phyloP scores from a whole-genome alignment of 768 basidiomycete species.

The Favolaschia claudopus region DNA sequence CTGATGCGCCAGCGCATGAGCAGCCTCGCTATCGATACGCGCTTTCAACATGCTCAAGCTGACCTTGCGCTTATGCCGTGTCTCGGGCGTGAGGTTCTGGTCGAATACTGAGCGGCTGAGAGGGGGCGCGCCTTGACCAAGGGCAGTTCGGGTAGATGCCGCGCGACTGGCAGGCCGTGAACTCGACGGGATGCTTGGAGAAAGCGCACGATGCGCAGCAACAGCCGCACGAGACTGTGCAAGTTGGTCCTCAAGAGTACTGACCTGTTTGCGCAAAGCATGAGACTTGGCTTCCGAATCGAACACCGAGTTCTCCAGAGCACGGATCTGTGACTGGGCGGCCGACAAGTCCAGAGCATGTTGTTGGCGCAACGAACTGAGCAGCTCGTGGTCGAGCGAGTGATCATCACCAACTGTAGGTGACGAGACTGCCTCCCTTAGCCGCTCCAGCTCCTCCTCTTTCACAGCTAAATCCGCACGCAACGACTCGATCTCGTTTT shows the following conservation, averaged over 20 bases:
- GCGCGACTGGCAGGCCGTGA: conserved; percentile 55
- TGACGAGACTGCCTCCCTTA: conserved; percentile 56
- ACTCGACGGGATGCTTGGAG: conserved; percentile 47
- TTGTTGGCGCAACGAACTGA: conserved; percentile 74
- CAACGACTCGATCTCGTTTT: conserved; percentile 75
- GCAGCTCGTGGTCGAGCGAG: conserved; percentile 78
- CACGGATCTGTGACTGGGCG: conserved; percentile 81
- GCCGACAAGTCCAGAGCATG: conserved; percentile 83
- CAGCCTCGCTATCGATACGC: conserved; percentile 84
- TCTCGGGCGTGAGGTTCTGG: conserved; percentile 74
- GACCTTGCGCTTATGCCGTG: conserved; percentile 81
- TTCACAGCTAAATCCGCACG: conserved; percentile 66
- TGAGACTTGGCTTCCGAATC: conserved; percentile 76
- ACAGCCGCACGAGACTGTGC: conserved; percentile 53
- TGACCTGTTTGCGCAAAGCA: conserved; percentile 71
- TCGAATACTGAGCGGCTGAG: conserved; percentile 71
- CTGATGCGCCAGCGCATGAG: conserved; percentile 36
- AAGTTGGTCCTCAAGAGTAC: conserved; percentile 71
- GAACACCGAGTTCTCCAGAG: conserved; percentile 76
- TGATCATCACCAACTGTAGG: conserved; percentile 47
- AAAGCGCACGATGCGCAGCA: conserved; percentile 52
- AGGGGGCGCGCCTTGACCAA: conserved; percentile 45
- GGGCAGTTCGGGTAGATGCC: conserved; percentile 48
- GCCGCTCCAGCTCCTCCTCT: conserved; percentile 71
- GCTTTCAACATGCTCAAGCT: conserved; percentile 91